Base-by-base conservation (phyloP, 495 filamentous ascomycete genomes). In the Lindgomyces ingoldianus region DNA sequence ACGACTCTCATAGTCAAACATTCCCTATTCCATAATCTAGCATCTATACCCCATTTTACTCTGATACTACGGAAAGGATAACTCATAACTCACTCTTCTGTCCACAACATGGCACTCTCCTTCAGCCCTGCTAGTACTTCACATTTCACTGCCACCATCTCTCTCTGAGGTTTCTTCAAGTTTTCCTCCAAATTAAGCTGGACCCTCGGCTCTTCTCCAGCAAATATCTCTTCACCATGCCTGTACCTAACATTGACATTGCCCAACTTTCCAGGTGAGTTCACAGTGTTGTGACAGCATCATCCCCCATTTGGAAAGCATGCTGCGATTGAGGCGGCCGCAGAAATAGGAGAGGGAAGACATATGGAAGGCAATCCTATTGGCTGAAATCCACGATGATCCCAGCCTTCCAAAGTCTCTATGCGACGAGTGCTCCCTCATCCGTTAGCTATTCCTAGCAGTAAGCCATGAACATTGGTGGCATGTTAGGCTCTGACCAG, bases 391-490 rank as follows among this genome's bases (percentile, higher is more conserved):
- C 49, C 39, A 68, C 46, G 29, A 21, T 41, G 18, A 36, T 55
- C 18, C 30, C 60, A n/a, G 29, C 36, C 14, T 29, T 46, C 46
- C 22, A 33, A 2, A 54, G 47, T 27, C 48, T 27, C 44, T 57
- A 42, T n/a, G 60, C 60, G 22, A 68, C 22, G 18, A 49, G 53
- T 9, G 52, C 44, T 14, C 36, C 54, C 27, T 55, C 61, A 41
- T 68, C 65, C 24, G 52, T 54, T 26, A 64, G 60, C 60, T 51
- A 57, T 49, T 69, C 65, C 29, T 69, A n/a, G 4, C 65, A 61
- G 21, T 48, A 69, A 19, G 54, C 44, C 19, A 69, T 24, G 52
- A 53, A 65, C 52, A 69, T 59, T 46, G 65, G 65, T 12, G 65
- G 65, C 53, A 59, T 60, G 18, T 53, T 53, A n/a, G 4, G 18